These are phyloP conservation scores for Croton setiger DNA, from an alignment of 441 rosid genomes.

Conservation along the genomic window DNA sequence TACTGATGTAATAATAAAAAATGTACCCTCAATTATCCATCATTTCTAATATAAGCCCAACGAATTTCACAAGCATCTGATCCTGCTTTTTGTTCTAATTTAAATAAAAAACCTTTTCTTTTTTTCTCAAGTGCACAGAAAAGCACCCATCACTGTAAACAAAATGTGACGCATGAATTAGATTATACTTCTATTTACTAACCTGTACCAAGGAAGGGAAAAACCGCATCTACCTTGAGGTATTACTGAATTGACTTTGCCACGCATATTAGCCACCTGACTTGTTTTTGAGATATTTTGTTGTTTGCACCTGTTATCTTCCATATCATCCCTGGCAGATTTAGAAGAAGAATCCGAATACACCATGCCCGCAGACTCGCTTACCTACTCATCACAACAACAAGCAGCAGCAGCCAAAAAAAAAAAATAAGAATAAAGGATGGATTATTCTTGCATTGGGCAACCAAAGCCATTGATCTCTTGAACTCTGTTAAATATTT, in stretches of 20 bases:
- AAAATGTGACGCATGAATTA: not conserved
- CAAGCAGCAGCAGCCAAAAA: not conserved
- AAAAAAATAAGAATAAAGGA: constrained; percentile 7
- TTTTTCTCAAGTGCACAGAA: not conserved
- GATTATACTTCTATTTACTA: constrained; percentile 27
- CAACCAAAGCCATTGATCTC: too few species aligned
- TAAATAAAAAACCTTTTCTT: not conserved
- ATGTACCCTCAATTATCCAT: constrained; percentile 6
- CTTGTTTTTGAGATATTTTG: constrained; percentile 21
- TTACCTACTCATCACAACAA: constrained; percentile 19
- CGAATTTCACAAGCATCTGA: not conserved
- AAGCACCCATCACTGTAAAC: not conserved
- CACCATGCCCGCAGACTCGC: constrained; percentile 15
- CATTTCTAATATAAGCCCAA: not conserved
- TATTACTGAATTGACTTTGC: constrained; percentile 22
- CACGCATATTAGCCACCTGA: constrained; percentile 22
- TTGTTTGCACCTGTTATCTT: constrained; percentile 25
- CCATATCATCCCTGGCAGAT: constrained; percentile 27
- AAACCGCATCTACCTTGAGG: constrained; percentile 37
- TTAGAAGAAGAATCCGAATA: constrained; percentile 19
- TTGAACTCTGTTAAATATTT: too few species aligned
- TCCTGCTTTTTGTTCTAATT: not conserved
- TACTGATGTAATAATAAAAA: not conserved
- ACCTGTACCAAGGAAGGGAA: constrained; percentile 62
- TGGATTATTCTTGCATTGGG: not conserved